A percentile compares a stretch with the other conserved stretches of the same genome.
phyloP scores from a whole-genome alignment of 495 filamentous ascomycete species.

The Rusavskia elegans region DNA sequence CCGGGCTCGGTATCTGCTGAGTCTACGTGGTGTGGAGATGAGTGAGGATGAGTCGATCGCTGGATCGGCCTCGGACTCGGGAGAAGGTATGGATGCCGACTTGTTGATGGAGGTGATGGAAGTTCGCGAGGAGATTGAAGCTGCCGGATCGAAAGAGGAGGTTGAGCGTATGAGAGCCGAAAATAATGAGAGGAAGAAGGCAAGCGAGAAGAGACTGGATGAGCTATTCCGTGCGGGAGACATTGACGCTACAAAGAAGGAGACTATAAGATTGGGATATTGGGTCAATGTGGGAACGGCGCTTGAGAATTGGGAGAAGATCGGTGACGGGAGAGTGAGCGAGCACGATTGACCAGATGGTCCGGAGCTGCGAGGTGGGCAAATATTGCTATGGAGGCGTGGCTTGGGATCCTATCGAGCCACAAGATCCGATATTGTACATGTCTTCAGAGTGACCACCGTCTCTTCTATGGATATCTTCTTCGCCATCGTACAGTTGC shows the following conservation, averaged over 20 bases:
- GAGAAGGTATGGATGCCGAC: constrained; percentile 40
- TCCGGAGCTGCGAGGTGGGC: too few species aligned
- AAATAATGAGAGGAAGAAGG: constrained; percentile 51
- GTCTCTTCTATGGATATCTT: neutral
- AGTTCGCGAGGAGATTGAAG: constrained; percentile 70
- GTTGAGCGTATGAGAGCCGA: constrained; percentile 40
- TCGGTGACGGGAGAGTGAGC: neutral
- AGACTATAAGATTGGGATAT: constrained; percentile 69
- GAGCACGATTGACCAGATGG: neutral
- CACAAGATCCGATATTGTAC: neutral
- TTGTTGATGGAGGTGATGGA: constrained; percentile 82
- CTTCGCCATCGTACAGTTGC: neutral
- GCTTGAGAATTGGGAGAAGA: constrained; percentile 69
- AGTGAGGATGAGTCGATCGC: constrained; percentile 48
- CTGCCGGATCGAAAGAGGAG: constrained; percentile 46
- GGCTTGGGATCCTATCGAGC: neutral
- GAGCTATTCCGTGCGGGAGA: constrained; percentile 50
- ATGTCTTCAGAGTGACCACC: neutral
- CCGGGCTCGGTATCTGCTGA: constrained; percentile 66
- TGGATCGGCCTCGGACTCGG: neutral
- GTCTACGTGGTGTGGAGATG: constrained; percentile 56
- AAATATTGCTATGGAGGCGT: too few species aligned
- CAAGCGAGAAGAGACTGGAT: constrained; percentile 41
- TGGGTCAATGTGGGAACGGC: constrained; percentile 81
- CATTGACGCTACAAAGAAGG: constrained; percentile 44